A percentile compares a stretch with the other conserved stretches of the same genome.
Conservation (phyloP, 1,284 basidiomycete genomes). For the Volvariella volvacea region DNA sequence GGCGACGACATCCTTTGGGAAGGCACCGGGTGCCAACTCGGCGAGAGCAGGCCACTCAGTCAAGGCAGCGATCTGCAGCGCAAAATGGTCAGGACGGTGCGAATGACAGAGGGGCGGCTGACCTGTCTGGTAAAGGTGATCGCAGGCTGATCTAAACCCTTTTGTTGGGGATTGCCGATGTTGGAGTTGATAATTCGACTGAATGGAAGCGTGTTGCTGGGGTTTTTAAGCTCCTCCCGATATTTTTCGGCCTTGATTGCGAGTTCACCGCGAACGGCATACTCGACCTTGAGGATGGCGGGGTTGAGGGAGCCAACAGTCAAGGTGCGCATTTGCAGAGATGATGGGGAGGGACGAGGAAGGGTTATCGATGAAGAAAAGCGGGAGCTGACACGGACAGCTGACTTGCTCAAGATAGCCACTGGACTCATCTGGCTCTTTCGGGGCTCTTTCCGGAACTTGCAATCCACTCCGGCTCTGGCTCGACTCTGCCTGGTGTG, state of each 20-base stretch:
- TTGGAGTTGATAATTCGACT: slow-evolving; percentile 90
- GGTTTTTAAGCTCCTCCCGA: slow-evolving; percentile 58
- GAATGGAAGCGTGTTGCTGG: slow-evolving; percentile 70
- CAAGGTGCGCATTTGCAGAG: slow-evolving; percentile 46
- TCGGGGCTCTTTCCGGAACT: no score
- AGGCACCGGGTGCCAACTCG: slow-evolving; percentile 69
- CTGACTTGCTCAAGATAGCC: slow-evolving; percentile 1
- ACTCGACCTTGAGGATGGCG: slow-evolving; percentile 82
- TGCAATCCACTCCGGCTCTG: no score
- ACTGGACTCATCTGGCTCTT: no score
- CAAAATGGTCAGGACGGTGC: slow-evolving; percentile 1
- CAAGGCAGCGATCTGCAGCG: slow-evolving; percentile 74
- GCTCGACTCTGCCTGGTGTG: no score
- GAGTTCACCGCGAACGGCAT: slow-evolving; percentile 96
- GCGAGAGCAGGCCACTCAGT: slow-evolving; percentile 90
- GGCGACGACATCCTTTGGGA: slow-evolving; percentile 82
- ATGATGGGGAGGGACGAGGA: slow-evolving; percentile 2
- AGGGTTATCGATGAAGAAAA: neutral
- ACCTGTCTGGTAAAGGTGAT: slow-evolving; percentile 94
- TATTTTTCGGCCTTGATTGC: slow-evolving; percentile 91
- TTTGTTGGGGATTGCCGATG: slow-evolving; percentile 98
- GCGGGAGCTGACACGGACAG: neutral
- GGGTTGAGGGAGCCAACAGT: slow-evolving; percentile 73
- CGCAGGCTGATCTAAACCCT: slow-evolving; percentile 88
- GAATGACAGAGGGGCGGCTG: slow-evolving; percentile 6